Base-by-base conservation (phyloP, 495 filamentous ascomycete species). In the Tetracladium marchalianum region DNA sequence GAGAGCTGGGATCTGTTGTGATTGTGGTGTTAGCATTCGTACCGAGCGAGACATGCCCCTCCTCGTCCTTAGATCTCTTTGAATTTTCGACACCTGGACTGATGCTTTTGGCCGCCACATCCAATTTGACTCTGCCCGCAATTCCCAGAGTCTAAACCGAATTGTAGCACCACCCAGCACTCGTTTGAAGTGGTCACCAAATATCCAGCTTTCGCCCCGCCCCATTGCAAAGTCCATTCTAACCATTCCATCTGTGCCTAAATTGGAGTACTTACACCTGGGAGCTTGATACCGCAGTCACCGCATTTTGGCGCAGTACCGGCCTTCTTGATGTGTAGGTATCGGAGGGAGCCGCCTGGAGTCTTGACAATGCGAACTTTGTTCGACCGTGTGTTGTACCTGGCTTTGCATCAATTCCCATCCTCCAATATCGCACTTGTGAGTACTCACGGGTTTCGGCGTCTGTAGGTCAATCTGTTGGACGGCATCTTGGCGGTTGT, bases 301-400 rank as follows among this genome's bases (percentile, higher is more conserved):
- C 92, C 92, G 67, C 92, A 99, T 76, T 97, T 97, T 60, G 92
- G 90, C 57, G 87, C 81, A 60, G 85, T 90, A 55, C 87, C 90
- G 70, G 81, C 82, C 84, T 97, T 97, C 84, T 96, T 96, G 76
- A 94, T 87, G 81, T 97, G 89, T 57, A 96, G 86, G 63, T 94
- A 83, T 63, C 89, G 84, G 53, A 94, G 82, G 66, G 87, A 75
- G 64, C 92, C 92, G 66, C 92, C 92, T 47, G 92, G 92, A 50
- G 92, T 98, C 77, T 88, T 92, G 73, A 95, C 67, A 67, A 96
- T 77, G 66, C 92, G 85, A 66, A 90, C 88, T 73, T 86, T 88
- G 84, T 98, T 96, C 64, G 86, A 92, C 66, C 78, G 75, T 70
- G 90, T 95, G 77, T 95, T 96, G 82, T 95, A 97, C 60, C 84